These are phyloP conservation scores for Thalassiosira allenii DNA, from an alignment of 352 stramenopile species.

Conservation along the genomic window DNA sequence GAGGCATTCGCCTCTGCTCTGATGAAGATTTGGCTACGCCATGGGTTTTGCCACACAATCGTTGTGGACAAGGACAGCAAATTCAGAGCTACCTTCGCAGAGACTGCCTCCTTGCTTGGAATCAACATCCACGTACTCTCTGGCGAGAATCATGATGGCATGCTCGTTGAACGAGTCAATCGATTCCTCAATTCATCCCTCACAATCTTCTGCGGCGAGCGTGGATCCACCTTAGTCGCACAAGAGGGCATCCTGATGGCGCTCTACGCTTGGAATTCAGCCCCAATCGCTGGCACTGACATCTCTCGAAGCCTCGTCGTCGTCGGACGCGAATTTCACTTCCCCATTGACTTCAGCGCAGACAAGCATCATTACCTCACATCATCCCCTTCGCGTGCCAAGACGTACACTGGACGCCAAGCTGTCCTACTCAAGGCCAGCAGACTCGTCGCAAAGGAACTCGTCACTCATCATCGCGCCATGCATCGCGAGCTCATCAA, in stretches of 20 bases:
- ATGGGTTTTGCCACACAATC: conserved; percentile 37
- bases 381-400: not conserved
- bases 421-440: not conserved
- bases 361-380: not conserved
- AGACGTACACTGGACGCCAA: not conserved
- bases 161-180: conserved; percentile 29
- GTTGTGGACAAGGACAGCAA: conserved; percentile 33
- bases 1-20: conserved; percentile 5
- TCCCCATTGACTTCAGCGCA: conserved; percentile 20
- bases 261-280: conserved; percentile 38
- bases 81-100: conserved; percentile 16
- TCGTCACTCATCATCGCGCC: not conserved
- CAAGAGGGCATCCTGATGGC: not conserved
- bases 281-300: conserved; percentile 19
- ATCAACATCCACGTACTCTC: conserved; percentile 13
- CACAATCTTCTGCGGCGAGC: conserved; percentile 19
- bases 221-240: not conserved
- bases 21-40: conserved; percentile 28
- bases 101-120: not conserved
- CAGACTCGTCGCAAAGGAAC: not conserved
- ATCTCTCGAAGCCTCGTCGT: conserved; percentile 23
- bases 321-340: conserved; percentile 8
- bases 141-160: conserved; percentile 35
- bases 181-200: conserved; percentile 17
- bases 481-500: not conserved